phyloP scores from a whole-genome alignment of 345 rosid genomes.

The rapeseed (Brassica napus) region DNA sequence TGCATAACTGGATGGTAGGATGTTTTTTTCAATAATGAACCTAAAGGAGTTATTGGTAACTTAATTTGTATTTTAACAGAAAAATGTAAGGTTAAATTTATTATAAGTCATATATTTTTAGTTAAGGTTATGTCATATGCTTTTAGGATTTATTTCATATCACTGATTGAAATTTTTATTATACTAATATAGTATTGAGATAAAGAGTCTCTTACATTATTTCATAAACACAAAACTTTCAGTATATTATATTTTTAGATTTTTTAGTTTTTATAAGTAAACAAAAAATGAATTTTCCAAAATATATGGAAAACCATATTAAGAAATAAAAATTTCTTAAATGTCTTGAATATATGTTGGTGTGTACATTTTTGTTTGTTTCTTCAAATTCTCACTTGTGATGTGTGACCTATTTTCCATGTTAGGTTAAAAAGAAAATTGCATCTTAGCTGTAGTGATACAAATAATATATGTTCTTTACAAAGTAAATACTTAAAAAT shows the following conservation, averaged over 20 bases:
- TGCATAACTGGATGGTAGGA: background rate
- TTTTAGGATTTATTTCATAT: background rate
- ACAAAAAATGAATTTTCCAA: background rate
- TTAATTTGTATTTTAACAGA: background rate
- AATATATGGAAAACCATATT: background rate
- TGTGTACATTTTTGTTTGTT: background rate
- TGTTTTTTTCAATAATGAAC: background rate
- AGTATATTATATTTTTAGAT: background rate
- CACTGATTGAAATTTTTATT: background rate
- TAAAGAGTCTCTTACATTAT: background rate
- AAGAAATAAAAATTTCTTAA: background rate
- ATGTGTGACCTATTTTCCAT: background rate
- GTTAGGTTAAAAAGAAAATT: background rate
- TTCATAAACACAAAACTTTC: background rate
- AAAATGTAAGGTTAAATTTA: background rate
- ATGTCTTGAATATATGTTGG: background rate
- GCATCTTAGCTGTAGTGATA: background rate
- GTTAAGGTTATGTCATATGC: background rate
- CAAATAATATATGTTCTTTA: background rate
- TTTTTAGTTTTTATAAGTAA: background rate
- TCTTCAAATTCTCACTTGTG: background rate
- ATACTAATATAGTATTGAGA: background rate
- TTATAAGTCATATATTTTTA: background rate
- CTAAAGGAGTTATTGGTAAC: background rate
- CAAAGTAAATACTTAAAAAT: background rate